Evolutionary conservation across 2,329 filamentous ascomycete species (phyloP), one percentile per base, ranked within the genome.

Genomic region (Amauroascus niger): DNA sequence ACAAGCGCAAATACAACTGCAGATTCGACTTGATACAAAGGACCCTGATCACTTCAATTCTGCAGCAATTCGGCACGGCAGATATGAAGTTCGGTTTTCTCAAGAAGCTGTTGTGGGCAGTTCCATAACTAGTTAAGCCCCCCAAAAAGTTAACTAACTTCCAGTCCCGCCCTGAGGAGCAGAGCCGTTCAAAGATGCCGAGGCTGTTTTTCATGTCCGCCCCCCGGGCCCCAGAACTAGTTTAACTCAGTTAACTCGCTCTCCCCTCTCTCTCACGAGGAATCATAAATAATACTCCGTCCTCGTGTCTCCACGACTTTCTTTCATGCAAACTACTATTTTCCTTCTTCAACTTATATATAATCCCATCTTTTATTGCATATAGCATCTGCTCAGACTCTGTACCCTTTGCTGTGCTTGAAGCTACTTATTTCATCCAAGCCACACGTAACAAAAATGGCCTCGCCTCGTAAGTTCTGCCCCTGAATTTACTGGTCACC

Each of bases 381-480:
- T 39, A 26, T 32, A 16, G 39, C 39, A 33, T 26, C n/a, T 33
- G 11, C n/a, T 14, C 16, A n/a, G 20, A 18, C 6, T 32, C 44
- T 6, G n/a, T 35, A 6, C 13, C 24, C 26, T 32, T 32, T 14
- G 16, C 37, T 43, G 14, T 33, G 5, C 5, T 22, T 11, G 13
- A 16, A 16, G 6, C 20, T 24, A 49, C 13, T 9, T 4, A 28
- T 11, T 11, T 20, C 14, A 7, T n/a, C 32, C n/a, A 20, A 7
- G 33, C 8, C 26, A 41, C n/a, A 50, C 43, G 35, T 43, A 18
- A 16, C 16, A n/a, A 48, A 45, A 64, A 90, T 90, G 86, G 83
- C 86, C 60, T 88, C 86, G 72, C 84, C 86, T 72, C 87, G 87
- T 90, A 82, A 69, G 86, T 75, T 53, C 9, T 16, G 33, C 11